A percentile compares a stretch with the other conserved stretches of the same genome.
Evolutionary conservation across 2,329 filamentous ascomycete species (phyloP).

Genomic region (Cytospora mali): DNA sequence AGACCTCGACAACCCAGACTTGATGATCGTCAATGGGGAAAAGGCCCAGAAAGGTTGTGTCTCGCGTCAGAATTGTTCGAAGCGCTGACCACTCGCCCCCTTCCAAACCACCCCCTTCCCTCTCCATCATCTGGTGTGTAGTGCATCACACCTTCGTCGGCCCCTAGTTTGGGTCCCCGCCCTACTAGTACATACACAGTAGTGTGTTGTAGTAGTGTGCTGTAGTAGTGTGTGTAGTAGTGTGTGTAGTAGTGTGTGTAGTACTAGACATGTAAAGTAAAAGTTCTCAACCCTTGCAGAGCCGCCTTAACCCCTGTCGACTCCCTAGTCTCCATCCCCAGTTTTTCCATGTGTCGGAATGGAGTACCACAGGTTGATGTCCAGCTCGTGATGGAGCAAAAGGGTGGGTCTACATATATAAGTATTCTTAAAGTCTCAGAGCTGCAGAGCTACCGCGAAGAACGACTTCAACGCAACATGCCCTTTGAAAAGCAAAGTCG

Average conservation of each 20-base stretch:
- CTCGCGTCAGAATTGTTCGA: not conserved
- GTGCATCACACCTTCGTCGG: too few species aligned
- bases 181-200: not conserved
- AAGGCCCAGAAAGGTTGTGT: not conserved
- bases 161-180: too few species aligned
- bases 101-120: too few species aligned
- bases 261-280: too few species aligned
- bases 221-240: not conserved
- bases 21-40: not conserved
- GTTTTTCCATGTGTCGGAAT: constrained; percentile 2
- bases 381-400: not conserved
- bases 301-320: not conserved
- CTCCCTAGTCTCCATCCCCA: not conserved
- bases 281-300: not conserved
- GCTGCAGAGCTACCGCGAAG: not conserved
- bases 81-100: too few species aligned
- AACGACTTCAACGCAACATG: not conserved
- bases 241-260: not conserved
- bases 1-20: not conserved
- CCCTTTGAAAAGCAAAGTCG: too few species aligned
- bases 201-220: not conserved
- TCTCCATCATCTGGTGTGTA: too few species aligned
- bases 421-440: not conserved
- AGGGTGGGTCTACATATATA: not conserved
- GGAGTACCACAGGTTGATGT: not conserved